Evolutionary conservation across 2,329 filamentous ascomycete species (phyloP).

Genomic region (Alternaria triticina): DNA sequence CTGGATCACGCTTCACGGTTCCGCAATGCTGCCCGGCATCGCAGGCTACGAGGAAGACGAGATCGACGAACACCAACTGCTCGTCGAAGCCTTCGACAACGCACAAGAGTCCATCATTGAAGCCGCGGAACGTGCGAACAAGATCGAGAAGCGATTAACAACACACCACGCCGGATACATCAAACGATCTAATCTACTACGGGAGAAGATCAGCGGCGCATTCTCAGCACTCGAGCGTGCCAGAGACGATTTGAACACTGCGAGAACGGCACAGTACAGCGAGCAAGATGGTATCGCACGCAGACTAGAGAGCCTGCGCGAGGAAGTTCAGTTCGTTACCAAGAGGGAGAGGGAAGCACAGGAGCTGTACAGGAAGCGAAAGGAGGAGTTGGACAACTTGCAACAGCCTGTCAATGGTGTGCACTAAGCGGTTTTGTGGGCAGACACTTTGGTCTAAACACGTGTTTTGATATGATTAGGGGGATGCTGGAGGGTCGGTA

Average conservation of each 20-base stretch:
- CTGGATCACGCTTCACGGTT: slow-evolving; percentile 58
- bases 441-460: background rate
- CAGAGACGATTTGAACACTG: slow-evolving; percentile 72
- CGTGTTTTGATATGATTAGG: background rate
- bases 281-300: slow-evolving; percentile 78
- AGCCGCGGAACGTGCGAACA: slow-evolving; percentile 80
- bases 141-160: slow-evolving; percentile 90
- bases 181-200: slow-evolving; percentile 79
- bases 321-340: slow-evolving; percentile 83
- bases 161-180: slow-evolving; percentile 90
- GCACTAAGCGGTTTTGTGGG: slow-evolving; percentile 27
- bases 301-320: slow-evolving; percentile 75
- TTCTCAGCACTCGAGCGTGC: slow-evolving; percentile 77
- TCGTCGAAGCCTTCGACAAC: slow-evolving; percentile 75
- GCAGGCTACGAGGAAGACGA: slow-evolving; percentile 81
- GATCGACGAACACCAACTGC: slow-evolving; percentile 69
- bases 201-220: slow-evolving; percentile 79
- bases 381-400: slow-evolving; percentile 77
- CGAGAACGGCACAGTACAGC: slow-evolving; percentile 75
- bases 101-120: slow-evolving; percentile 76
- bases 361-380: slow-evolving; percentile 77
- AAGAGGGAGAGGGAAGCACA: slow-evolving; percentile 88
- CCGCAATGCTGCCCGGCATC: slow-evolving; percentile 72
- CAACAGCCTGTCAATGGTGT: slow-evolving; percentile 45
- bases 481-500: background rate